phyloP scores from a whole-genome alignment of 345 rosid genomes.

The Hibiscus trionum region DNA sequence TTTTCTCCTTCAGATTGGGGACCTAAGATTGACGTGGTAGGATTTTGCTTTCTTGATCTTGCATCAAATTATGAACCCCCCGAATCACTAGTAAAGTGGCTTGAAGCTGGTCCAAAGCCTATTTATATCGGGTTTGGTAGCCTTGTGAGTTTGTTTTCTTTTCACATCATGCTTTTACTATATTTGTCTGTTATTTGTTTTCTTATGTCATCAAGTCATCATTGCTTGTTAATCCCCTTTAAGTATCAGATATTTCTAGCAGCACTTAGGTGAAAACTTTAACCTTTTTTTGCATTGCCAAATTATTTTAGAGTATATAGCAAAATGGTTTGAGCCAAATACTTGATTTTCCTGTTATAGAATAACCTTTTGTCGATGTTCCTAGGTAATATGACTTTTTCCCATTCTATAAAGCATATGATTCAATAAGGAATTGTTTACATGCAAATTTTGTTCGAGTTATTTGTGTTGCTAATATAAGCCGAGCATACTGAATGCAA shows the following conservation, averaged over 20 bases:
- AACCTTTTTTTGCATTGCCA: constrained; percentile 2
- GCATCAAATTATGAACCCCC: constrained; percentile 98
- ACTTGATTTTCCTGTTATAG: background rate
- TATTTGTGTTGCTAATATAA: constrained; percentile 1
- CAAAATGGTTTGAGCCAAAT: background rate
- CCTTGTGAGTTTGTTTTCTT: constrained; percentile 59
- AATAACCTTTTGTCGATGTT: background rate
- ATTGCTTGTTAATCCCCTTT: background rate
- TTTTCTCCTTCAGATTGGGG: constrained; percentile 79
- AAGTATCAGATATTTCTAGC: background rate
- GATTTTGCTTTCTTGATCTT: constrained; percentile 98
- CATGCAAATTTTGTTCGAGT: background rate
- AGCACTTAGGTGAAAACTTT: background rate
- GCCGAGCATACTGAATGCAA: background rate
- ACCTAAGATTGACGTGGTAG: constrained; percentile 87
- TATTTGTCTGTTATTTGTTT: background rate
- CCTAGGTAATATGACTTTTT: background rate
- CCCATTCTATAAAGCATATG: background rate
- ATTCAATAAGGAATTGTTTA: background rate
- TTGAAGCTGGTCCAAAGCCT: constrained; percentile 83
- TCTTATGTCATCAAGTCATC: background rate
- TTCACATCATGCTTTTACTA: background rate
- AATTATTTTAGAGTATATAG: background rate
- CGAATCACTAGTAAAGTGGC: constrained; percentile 74
- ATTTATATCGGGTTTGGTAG: constrained; percentile 97